Base-by-base conservation (phyloP, 1,284 basidiomycete species). In the Marasmius fiardii region DNA sequence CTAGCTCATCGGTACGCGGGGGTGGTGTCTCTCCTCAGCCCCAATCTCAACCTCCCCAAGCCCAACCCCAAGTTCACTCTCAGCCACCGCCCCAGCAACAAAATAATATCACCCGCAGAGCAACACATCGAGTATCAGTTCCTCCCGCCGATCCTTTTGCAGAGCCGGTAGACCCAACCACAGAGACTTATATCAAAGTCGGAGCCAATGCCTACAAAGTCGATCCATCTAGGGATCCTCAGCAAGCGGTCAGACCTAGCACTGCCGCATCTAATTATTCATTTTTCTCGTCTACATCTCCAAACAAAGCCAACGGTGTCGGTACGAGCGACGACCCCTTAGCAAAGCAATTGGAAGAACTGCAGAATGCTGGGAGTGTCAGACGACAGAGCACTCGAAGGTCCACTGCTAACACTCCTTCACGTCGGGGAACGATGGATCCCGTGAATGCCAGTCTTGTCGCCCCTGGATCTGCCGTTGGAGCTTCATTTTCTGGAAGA, bases 151-250 rank as follows among this genome's bases (percentile, higher is more conserved):
- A 85, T 64, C 75, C 78, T 41, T 69, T 75, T 39, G 76, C 79
- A 11, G 82, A 86, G 60, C 74, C 82, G 0, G 78, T 85, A 41
- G 82, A 83, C 60, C 82, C 82, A 10, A 77, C 67, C 16, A 76
- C 81, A 12, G 78, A 83, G 60, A 84, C 81, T 3, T 88, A 80
- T 68, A 82, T 90, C 66, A 84, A 84, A 64, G 80, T 90, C 23
- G 89, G 88, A 3, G 71, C 74, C 35, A 80, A 81, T 51, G 74
- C 84, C 0, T 91, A 87, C 67, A 78, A 75, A 49, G 89, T 89
- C 8, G 83, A 91, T 67, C 77, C 80, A 11, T 73, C 67, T 51
- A 79, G 76, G 61, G 86, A 91, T 64, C 88, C 82, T 23, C 80
- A 83, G 56, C 70, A 41, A 20, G 39, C 16, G 39, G 11, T 7